Evolutionary conservation across 257 asterid genomes (phyloP), one percentile per base, ranked within the genome.

Genomic region (Solanum sejunctum): DNA sequence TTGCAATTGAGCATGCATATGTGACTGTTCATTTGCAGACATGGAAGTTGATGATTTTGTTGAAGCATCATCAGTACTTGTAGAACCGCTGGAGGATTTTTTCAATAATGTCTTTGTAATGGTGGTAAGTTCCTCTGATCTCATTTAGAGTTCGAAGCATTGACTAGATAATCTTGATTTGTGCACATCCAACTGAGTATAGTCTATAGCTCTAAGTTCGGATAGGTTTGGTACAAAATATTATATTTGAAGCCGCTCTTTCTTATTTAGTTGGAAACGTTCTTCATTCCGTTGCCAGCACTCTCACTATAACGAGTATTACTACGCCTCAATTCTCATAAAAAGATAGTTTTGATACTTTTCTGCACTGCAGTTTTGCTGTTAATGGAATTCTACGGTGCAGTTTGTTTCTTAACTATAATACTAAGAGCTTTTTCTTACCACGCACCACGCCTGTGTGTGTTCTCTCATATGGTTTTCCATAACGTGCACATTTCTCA

Each of bases 11-110:
- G 63, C 69, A 60, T 52, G 56, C 39, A 20, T 82, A 69, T 83
- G 36, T 86, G 45, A 60, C 60, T 63, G 55, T 82, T 83, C 58
- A 84, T 47, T 69, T 84, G 26, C 91, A 94, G 99, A 89, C 81
- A 94, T 94, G 95, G 99, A 95, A 88, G 97, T 96, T 84, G 97
- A 96, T 91, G 97, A 90, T 86, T 96, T 96, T 88, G 91, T 95
- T 23, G 93, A 93, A 89, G 91, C 90, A 82, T 96, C 99, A 73
- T 52, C 86, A 78, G 72, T 57, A 84, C 92, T 96, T 9, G 67
- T 96, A 81, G 93, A 92, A 83, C 98, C 99, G 49, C 90, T 96
- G 60, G 98, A 95, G 54, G 93, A 95, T 85, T 95, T 96, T 90
- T 95, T 96, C 91, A 93, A 93, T 86, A 47, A 91, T 66, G 99